Base-by-base conservation (phyloP, 208 protist genomes). In the Sergeia podlipaevii region DNA sequence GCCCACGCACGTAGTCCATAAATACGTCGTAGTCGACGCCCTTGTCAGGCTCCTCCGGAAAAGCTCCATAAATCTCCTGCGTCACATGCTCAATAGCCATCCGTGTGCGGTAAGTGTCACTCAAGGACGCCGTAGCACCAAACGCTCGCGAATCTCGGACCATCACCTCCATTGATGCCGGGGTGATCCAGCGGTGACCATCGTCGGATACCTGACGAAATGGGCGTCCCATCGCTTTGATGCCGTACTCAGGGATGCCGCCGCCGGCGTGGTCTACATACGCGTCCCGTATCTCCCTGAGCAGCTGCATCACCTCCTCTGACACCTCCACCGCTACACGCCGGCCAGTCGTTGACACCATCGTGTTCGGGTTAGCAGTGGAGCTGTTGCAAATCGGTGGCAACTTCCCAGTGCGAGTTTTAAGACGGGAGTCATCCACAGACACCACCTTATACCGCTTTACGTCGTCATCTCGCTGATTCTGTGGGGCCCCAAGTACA, bases 161-260 rank as follows among this genome's bases (percentile, higher is more conserved):
- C 37, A 95, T 70, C 63, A 71, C 60, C 26, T 47, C 59, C 43
- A 95, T 71, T n/a, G 76, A 76, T 15, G 74, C 65, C 41, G 65
- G 57, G 23, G 78, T 85, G 77, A 95, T 89, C 76, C 80, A 95
- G 3, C 87, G 83, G n/a, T 75, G 75, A 15, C 89, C 89, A 55
- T 93, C 84, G 18, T 39, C 74, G 43, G 56, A 58, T 15, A 85
- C 80, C 10, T 64, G 21, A 44, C 85, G 79, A 42, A 93, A 96
- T 2, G 83, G 90, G 6, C 85, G 71, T 0, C 90, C 90, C 84
- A 95, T 93, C 11, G 82, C 85, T 42, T 96, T 96, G 42, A 95
- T 89, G 57, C 89, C 89, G 24, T 93, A 69, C 73, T 92, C 85
- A n/a, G 87, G 84, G 41, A 94, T 87, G 17, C 90, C 83, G 15